Percentiles rank a stretch among this genome's conserved stretches.
Evolutionary conservation across 2,329 filamentous ascomycete genomes (phyloP).

Genomic region (Pseudogymnoascus sp.): DNA sequence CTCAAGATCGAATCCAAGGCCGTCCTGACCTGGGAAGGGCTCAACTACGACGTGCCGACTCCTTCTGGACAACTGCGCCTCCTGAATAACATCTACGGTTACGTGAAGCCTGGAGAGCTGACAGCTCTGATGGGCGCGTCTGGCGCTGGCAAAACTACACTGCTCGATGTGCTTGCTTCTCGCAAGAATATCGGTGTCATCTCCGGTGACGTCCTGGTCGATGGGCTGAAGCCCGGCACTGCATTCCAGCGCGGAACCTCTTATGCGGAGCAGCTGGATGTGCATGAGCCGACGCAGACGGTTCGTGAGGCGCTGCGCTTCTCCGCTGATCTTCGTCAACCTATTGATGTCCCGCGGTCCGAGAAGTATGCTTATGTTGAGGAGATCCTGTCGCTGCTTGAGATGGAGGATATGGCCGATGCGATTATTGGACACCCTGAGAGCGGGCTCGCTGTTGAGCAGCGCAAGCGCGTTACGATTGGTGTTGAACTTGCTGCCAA

Average conservation of each 20-base stretch:
- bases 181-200: slow-evolving; percentile 86
- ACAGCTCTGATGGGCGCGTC: slow-evolving; percentile 52
- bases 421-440: slow-evolving; percentile 57
- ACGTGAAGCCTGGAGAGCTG: slow-evolving; percentile 63
- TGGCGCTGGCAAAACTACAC: slow-evolving; percentile 84
- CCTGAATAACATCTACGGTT: slow-evolving; percentile 73
- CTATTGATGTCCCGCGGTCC: slow-evolving; percentile 56
- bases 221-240: slow-evolving; percentile 58
- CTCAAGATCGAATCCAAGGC: slow-evolving; percentile 53
- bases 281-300: slow-evolving; percentile 74
- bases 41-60: slow-evolving; percentile 59
- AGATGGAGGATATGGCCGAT: slow-evolving; percentile 59
- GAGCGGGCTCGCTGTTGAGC: slow-evolving; percentile 52
- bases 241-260: slow-evolving; percentile 71
- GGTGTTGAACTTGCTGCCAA: slow-evolving; percentile 51
- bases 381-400: slow-evolving; percentile 58
- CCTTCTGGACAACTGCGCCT: slow-evolving; percentile 56
- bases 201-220: slow-evolving; percentile 67
- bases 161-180: slow-evolving; percentile 76
- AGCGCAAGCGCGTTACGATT: slow-evolving; percentile 54
- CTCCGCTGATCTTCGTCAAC: slow-evolving; percentile 80
- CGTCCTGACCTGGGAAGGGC: slow-evolving; percentile 67
- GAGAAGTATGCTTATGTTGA: slow-evolving; percentile 86
- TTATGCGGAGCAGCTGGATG: slow-evolving; percentile 87
- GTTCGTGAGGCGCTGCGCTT: slow-evolving; percentile 86